A percentile compares a stretch with the other conserved stretches of the same genome.
These are phyloP conservation scores for Trichoderma reesei DNA, from an alignment of 495 filamentous ascomycete species.

Conservation along the genomic window DNA sequence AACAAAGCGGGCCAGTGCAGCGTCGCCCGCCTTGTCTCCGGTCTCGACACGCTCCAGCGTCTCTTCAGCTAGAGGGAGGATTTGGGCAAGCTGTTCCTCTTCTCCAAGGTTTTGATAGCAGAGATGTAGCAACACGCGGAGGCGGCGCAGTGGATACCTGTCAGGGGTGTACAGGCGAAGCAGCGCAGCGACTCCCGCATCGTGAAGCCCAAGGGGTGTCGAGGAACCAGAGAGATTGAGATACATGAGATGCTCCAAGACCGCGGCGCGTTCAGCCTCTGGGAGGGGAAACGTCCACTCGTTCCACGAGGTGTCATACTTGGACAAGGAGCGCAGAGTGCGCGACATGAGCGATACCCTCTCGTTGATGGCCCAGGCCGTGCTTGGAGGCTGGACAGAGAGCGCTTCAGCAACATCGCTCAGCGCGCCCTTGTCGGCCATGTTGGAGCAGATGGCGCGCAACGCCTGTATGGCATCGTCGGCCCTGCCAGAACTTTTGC, in stretches of 20 bases:
- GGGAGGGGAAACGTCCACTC: conserved; percentile 35
- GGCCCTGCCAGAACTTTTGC: conserved; percentile 23
- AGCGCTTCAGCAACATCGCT: conserved; percentile 25
- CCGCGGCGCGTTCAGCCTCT: conserved; percentile 37
- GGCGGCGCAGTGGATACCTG: conserved; percentile 33
- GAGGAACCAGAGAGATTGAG: conserved; percentile 27
- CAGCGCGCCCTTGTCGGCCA: conserved; percentile 39
- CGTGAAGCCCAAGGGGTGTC: conserved; percentile 22
- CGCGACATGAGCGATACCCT: conserved; percentile 35
- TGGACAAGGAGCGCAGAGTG: conserved; percentile 34
- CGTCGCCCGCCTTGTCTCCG: conserved; percentile 40
- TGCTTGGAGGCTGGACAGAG: conserved; percentile 22
- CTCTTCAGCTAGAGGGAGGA: conserved; percentile 31
- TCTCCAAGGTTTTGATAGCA: conserved; percentile 28
- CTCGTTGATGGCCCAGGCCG: conserved; percentile 29
- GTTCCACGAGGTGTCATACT: conserved; percentile 33
- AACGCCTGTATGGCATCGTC: conserved; percentile 37
- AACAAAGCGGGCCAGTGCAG: conserved; percentile 40
- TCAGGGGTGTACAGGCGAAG: conserved; percentile 33
- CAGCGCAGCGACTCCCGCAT: conserved; percentile 28
- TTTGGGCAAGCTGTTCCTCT: conserved; percentile 19
- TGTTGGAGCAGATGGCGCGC: conserved; percentile 31
- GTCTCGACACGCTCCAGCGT: conserved; percentile 22
- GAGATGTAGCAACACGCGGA: conserved; percentile 30
- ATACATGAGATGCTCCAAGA: conserved; percentile 39